phyloP scores from a whole-genome alignment of 2,329 filamentous ascomycete genomes.

The Claviceps cyperi region DNA sequence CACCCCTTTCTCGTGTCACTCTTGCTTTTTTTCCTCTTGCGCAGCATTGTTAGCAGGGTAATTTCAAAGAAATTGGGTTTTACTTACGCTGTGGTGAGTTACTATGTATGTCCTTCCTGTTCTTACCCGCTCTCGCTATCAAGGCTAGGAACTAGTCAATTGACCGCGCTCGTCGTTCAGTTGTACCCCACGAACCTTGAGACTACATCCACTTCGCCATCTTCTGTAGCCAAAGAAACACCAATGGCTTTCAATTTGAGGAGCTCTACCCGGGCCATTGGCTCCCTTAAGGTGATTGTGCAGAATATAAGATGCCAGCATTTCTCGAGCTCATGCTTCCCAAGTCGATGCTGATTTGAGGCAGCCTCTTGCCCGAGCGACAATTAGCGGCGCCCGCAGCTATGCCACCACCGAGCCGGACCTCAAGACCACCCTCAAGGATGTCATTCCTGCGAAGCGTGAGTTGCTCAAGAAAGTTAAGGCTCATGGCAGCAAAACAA shows the following conservation, averaged over 20 bases:
- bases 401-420: conserved; percentile 75
- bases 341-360: not conserved
- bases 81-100: not conserved
- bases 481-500: conserved; percentile 62
- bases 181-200: conserved; percentile 1
- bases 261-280: conserved; percentile 46
- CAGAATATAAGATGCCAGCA: not conserved
- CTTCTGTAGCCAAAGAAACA: conserved; percentile 1
- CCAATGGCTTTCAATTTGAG: conserved; percentile 52
- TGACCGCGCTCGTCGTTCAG: conserved; percentile 1
- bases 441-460: conserved; percentile 78
- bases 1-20: not conserved
- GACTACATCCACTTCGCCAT: conserved; percentile 2
- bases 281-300: conserved; percentile 46
- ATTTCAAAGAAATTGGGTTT: not conserved
- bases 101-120: not conserved
- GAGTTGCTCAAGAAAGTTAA: conserved; percentile 93
- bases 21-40: no score
- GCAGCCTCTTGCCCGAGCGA: conserved; percentile 13
- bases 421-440: conserved; percentile 74
- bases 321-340: not conserved
- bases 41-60: no score
- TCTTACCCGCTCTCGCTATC: not conserved
- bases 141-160: not conserved
- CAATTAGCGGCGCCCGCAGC: conserved; percentile 27